A percentile compares a stretch with the other conserved stretches of the same genome.
These are phyloP conservation scores for Trichoderma gracile DNA, from an alignment of 2,329 filamentous ascomycete species.

Conservation along the genomic window DNA sequence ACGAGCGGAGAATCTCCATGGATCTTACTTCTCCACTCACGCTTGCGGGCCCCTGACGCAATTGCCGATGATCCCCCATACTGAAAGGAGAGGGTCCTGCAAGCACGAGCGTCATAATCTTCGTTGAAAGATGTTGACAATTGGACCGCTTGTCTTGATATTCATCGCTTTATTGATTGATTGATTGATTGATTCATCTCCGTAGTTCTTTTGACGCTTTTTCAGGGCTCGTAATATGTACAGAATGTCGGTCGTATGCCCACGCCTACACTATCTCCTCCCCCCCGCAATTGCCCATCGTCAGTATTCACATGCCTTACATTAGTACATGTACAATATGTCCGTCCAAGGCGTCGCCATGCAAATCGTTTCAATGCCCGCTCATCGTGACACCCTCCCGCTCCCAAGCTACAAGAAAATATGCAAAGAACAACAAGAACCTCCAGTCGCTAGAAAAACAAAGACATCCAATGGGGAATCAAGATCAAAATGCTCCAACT, in stretches of 20 bases:
- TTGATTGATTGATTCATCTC: too few relatives aligned
- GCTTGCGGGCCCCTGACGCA: not conserved
- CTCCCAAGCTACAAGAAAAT: not conserved
- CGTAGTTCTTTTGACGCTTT: too few relatives aligned
- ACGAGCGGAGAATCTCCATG: not conserved
- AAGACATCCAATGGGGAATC: not conserved
- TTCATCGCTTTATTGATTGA: too few relatives aligned
- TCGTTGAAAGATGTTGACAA: too few relatives aligned
- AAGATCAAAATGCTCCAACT: not conserved
- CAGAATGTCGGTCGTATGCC: too few relatives aligned
- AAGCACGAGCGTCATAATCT: too few relatives aligned
- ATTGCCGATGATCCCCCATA: not conserved
- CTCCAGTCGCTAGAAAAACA: not conserved
- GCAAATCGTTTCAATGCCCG: not conserved
- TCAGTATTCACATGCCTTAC: not conserved
- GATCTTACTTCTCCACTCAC: not conserved
- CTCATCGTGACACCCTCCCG: not conserved
- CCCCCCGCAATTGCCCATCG: not conserved
- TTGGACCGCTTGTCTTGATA: too few relatives aligned
- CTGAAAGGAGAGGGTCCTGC: not conserved
- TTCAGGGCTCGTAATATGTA: too few relatives aligned
- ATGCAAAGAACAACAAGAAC: not conserved
- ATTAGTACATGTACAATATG: not conserved
- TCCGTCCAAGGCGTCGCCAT: not conserved
- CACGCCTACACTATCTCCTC: not conserved